Percentiles rank a stretch among this genome's conserved stretches.
phyloP scores from a whole-genome alignment of 2,329 filamentous ascomycete genomes.

The Aspergillus brunneoviolaceus region DNA sequence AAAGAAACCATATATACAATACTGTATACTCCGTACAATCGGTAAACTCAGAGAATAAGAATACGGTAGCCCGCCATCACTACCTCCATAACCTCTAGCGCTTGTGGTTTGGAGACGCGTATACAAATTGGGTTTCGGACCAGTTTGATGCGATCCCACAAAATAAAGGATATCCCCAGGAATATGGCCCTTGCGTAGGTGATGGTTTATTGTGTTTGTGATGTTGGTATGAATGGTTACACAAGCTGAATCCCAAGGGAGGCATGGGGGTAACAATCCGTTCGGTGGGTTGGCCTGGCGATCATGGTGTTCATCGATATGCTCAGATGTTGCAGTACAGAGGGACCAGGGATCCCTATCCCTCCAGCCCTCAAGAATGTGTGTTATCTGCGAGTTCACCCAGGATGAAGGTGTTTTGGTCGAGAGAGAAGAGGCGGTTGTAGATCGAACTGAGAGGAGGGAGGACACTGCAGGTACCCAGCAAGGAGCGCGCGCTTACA shows the following conservation, averaged over 20 bases:
- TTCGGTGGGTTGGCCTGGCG: too few relatives aligned
- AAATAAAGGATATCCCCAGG: neutral
- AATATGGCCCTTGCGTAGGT: neutral
- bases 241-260: neutral
- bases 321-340: too few relatives aligned
- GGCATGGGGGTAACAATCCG: neutral
- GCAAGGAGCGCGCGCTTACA: neutral
- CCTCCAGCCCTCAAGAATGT: neutral
- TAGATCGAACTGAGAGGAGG: neutral
- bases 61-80: neutral
- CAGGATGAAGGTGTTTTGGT: neutral
- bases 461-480: neutral
- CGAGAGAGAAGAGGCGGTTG: neutral
- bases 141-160: too few relatives aligned
- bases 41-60: neutral
- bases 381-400: neutral
- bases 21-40: too few relatives aligned
- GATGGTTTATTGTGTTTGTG: neutral
- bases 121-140: too few relatives aligned
- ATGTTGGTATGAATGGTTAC: neutral
- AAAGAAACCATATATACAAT: neutral
- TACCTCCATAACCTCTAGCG: too few relatives aligned
- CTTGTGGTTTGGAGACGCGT: too few relatives aligned
- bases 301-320: too few relatives aligned
- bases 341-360: too few relatives aligned